phyloP scores from a whole-genome alignment of 2,329 filamentous ascomycete species.

The Neofusicoccum parvum region DNA sequence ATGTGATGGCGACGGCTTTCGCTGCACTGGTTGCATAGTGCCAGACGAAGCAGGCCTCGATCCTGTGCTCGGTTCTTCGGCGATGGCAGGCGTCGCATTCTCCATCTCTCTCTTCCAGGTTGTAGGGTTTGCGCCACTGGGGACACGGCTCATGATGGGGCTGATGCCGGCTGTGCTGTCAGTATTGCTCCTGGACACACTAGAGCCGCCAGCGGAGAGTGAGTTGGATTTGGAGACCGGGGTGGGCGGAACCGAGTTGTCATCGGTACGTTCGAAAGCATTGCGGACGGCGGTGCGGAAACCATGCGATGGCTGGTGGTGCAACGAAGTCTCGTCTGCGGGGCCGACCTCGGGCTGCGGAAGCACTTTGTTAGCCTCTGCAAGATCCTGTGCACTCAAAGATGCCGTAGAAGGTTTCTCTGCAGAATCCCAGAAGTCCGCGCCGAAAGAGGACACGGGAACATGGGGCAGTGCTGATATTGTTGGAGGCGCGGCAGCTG shows the following conservation, averaged over 20 bases:
- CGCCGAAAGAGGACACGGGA: constrained; percentile 30
- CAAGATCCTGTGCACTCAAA: constrained; percentile 6
- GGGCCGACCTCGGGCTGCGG: constrained; percentile 9
- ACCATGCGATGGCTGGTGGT: constrained; percentile 57
- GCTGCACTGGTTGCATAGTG: constrained; percentile 15
- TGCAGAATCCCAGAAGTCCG: constrained; percentile 31
- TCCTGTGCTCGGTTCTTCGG: constrained; percentile 52
- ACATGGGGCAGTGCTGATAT: constrained; percentile 27
- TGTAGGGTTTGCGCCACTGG: constrained; percentile 43
- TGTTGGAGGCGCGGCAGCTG: neutral
- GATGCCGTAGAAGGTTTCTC: constrained; percentile 3
- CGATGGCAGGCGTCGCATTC: constrained; percentile 55
- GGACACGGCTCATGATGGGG: constrained; percentile 64
- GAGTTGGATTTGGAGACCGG: constrained; percentile 51
- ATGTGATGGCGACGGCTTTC: constrained; percentile 42
- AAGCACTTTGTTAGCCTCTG: constrained; percentile 9
- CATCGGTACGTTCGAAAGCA: constrained; percentile 63
- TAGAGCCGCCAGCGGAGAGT: constrained; percentile 36
- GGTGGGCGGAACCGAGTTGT: constrained; percentile 54
- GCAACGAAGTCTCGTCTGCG: constrained; percentile 35
- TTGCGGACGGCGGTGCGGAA: constrained; percentile 64
- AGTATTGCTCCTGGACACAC: constrained; percentile 62
- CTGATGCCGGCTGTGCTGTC: constrained; percentile 65
- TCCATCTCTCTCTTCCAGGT: constrained; percentile 34
- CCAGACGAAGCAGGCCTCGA: constrained; percentile 36